Percentiles rank a stretch among this genome's conserved stretches.
Evolutionary conservation across 805 yeast genomes (phyloP).

Genomic region (Candida insectalens): DNA sequence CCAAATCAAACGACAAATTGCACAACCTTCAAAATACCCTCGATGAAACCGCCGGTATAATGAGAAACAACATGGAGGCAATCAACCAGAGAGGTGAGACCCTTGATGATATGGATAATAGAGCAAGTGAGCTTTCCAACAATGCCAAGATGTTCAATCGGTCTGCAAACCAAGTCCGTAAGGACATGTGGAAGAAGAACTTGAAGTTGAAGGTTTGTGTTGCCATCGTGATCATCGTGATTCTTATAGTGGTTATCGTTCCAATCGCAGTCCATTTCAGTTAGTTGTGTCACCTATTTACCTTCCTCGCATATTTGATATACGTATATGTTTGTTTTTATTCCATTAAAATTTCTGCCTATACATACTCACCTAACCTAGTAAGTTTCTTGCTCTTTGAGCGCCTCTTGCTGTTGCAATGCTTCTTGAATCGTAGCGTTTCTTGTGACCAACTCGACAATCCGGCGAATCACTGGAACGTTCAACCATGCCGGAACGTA

Average conservation of each 20-base stretch:
- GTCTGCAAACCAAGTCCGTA: constrained; percentile 95
- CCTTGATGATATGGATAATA: constrained; percentile 82
- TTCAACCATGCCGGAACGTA: constrained; percentile 93
- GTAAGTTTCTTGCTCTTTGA: constrained; percentile 1
- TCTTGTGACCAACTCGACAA: constrained; percentile 80
- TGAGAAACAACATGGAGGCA: constrained; percentile 94
- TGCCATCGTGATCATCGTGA: constrained; percentile 63
- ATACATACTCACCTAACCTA: not conserved
- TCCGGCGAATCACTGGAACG: constrained; percentile 79
- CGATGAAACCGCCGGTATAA: constrained; percentile 87
- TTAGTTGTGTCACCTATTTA: no score
- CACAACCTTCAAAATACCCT: constrained; percentile 23
- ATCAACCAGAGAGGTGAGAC: constrained; percentile 95
- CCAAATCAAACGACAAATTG: constrained; percentile 6
- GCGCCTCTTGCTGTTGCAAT: constrained; percentile 9
- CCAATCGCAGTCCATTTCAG: constrained; percentile 88
- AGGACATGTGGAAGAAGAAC: constrained; percentile 99
- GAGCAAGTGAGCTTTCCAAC: constrained; percentile 86
- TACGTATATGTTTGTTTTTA: not conserved
- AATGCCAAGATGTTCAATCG: constrained; percentile 92
- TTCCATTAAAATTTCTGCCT: not conserved
- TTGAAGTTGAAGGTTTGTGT: constrained; percentile 94
- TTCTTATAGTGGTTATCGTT: constrained; percentile 79
- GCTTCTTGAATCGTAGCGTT: constrained; percentile 65
- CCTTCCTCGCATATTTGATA: no score